phyloP scores from a whole-genome alignment of 345 rosid species.

The Bruguiera sexangula region DNA sequence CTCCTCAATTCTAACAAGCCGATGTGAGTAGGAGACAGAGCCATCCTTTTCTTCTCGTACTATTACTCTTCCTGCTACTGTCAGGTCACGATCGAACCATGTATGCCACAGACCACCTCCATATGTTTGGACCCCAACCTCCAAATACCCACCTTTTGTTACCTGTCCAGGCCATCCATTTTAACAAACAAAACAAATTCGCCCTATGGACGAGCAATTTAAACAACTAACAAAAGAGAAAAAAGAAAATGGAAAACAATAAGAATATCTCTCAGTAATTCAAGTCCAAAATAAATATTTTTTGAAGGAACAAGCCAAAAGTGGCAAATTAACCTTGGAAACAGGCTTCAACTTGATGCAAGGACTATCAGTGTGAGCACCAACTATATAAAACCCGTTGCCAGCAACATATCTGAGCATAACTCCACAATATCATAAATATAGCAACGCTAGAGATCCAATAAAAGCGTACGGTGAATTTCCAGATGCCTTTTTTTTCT shows the following conservation, averaged over 20 bases:
- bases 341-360: slow-evolving; percentile 91
- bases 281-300: background rate
- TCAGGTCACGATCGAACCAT: slow-evolving; percentile 99
- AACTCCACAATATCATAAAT: slow-evolving; percentile 7
- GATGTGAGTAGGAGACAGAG: slow-evolving; percentile 59
- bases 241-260: background rate
- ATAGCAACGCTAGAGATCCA: background rate
- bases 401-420: slow-evolving; percentile 77
- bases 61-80: slow-evolving; percentile 86
- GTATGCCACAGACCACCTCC: slow-evolving; percentile 98
- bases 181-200: background rate
- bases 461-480: too few species aligned
- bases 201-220: background rate
- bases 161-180: slow-evolving; percentile 45
- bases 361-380: slow-evolving; percentile 98
- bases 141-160: slow-evolving; percentile 70
- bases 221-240: background rate
- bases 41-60: slow-evolving; percentile 55
- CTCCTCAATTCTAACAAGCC: slow-evolving; percentile 67
- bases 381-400: slow-evolving; percentile 77
- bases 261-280: background rate
- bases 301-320: background rate
- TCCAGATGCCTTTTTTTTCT: too few species aligned
- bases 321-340: slow-evolving; percentile 52
- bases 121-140: slow-evolving; percentile 88